Percentiles rank a stretch among this genome's conserved stretches.
Evolutionary conservation across 306 rosid genomes (phyloP).

Genomic region (Medicago ruthenica): DNA sequence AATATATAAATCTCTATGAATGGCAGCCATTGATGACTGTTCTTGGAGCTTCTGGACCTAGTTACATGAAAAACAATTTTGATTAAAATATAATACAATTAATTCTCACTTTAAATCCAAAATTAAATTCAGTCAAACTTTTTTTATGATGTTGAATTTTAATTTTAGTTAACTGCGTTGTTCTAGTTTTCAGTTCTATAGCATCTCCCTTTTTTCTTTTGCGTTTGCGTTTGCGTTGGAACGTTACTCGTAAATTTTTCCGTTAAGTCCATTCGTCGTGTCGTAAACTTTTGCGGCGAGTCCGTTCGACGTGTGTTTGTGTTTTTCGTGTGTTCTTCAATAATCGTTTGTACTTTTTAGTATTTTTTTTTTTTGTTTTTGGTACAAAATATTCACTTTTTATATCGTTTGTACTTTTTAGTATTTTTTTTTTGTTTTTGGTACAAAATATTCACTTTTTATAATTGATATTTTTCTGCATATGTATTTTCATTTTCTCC

Average conservation of each 20-base stretch:
- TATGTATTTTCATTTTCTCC: background rate
- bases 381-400: too few relatives aligned
- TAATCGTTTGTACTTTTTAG: background rate
- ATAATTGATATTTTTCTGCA: background rate
- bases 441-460: too few relatives aligned
- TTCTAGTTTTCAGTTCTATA: background rate
- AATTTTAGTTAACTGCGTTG: background rate
- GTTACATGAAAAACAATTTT: conserved; percentile 40
- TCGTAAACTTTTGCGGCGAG: background rate
- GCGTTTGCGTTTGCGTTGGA: background rate
- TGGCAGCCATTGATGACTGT: conserved; percentile 57
- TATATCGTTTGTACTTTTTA: too few relatives aligned
- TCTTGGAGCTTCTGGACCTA: conserved; percentile 50
- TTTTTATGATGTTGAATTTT: background rate
- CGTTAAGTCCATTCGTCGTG: background rate
- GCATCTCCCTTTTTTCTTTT: background rate
- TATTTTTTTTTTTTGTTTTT: too few relatives aligned
- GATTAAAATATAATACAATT: background rate
- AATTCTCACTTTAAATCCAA: conserved; percentile 5
- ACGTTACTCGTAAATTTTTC: conserved; percentile 14
- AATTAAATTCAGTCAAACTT: conserved; percentile 19
- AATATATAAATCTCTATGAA: conserved; percentile 32
- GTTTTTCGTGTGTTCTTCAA: conserved; percentile 5
- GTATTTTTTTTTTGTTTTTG: too few relatives aligned
- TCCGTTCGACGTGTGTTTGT: background rate